These are phyloP conservation scores for Tephrocybe sp. DNA, from an alignment of 768 basidiomycete species.

Conservation along the genomic window DNA sequence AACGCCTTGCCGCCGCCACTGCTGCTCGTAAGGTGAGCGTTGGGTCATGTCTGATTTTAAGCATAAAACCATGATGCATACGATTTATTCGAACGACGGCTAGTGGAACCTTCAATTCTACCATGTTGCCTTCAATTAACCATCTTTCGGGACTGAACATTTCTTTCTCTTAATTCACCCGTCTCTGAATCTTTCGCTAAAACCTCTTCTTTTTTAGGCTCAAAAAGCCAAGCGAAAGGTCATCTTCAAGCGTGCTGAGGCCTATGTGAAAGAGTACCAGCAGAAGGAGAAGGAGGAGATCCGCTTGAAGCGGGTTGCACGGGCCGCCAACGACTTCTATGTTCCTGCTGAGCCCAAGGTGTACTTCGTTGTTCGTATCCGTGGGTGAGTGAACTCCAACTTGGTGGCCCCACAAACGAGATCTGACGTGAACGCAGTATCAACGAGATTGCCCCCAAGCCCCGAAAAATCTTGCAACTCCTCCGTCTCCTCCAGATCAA, in stretches of 20 bases:
- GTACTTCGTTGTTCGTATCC: conserved; percentile 96
- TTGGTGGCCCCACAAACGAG: background rate
- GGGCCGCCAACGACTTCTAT: conserved; percentile 93
- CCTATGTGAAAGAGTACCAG: conserved; percentile 97
- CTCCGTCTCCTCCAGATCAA: conserved; percentile 99
- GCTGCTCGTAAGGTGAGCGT: conserved; percentile 85
- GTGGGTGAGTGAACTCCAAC: conserved; percentile 63
- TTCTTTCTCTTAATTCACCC: background rate
- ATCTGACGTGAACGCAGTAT: conserved; percentile 57
- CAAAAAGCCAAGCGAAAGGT: conserved; percentile 91
- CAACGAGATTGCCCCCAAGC: conserved; percentile 99
- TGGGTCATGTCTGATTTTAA: conserved; percentile 9
- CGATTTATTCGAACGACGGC: conserved; percentile 71
- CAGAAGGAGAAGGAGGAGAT: conserved; percentile 94
- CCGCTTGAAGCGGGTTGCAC: conserved; percentile 89
- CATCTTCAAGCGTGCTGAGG: conserved; percentile 98
- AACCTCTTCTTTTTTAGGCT: conserved; percentile 45
- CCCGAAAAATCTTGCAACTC: conserved; percentile 97
- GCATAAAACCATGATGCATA: conserved; percentile 72
- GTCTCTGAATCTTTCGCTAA: conserved; percentile 3
- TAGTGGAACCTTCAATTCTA: conserved; percentile 55
- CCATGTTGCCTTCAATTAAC: conserved; percentile 83
- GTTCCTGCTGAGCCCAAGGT: conserved; percentile 96
- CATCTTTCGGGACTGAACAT: conserved; percentile 89
- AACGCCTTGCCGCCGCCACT: conserved; percentile 78